Evolutionary conservation across 2,329 filamentous ascomycete species (phyloP).

Genomic region (Cercospora beticola): DNA sequence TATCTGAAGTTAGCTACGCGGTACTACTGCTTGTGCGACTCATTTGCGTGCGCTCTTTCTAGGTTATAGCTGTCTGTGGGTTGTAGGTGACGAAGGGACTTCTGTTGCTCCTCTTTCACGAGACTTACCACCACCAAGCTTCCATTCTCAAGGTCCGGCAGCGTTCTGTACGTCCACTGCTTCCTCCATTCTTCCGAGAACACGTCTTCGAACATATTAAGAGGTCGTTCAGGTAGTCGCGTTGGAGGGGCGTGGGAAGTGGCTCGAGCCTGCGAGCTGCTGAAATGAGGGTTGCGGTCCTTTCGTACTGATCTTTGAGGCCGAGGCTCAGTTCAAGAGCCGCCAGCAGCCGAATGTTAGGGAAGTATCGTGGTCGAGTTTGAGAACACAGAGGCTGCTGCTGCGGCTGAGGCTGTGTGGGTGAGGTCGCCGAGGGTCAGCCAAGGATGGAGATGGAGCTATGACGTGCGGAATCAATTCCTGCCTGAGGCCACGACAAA

Average conservation of each 20-base stretch:
- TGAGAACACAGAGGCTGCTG: background rate
- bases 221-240: background rate
- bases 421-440: background rate
- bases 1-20: background rate
- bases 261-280: background rate
- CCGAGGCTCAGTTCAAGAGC: background rate
- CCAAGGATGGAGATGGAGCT: no score
- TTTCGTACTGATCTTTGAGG: background rate
- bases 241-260: background rate
- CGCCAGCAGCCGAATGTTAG: background rate
- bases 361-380: background rate
- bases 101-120: background rate
- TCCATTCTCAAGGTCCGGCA: background rate
- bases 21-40: background rate
- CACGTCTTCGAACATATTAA: background rate
- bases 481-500: no score
- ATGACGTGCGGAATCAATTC: background rate
- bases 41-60: background rate
- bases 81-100: background rate
- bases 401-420: background rate
- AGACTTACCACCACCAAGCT: background rate
- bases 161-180: background rate
- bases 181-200: background rate
- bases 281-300: background rate
- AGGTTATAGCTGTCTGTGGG: background rate